Conservation (phyloP, 805 yeast genomes). For the Saturnispora saitoi region DNA sequence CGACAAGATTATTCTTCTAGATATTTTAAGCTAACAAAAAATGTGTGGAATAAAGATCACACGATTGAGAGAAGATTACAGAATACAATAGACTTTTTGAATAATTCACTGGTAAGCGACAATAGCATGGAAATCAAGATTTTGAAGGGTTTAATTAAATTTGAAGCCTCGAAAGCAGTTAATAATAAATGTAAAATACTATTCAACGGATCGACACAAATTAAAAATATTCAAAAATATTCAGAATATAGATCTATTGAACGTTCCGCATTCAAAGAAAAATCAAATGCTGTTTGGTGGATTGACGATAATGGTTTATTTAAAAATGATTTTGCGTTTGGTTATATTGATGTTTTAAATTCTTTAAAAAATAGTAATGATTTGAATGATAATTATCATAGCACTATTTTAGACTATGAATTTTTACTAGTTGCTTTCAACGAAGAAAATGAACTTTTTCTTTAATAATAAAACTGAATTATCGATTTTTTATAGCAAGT, state of each 20-base stretch:
- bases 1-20: conserved; percentile 1
- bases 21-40: not conserved
- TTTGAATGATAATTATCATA: not conserved
- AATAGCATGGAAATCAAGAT: not conserved
- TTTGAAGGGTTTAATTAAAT: conserved; percentile 1
- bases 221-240: not conserved
- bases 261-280: not conserved
- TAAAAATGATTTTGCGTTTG: conserved; percentile 3
- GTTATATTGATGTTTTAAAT: conserved; percentile 2
- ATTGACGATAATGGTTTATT: not conserved
- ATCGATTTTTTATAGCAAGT: too few species aligned
- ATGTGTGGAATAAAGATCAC: not conserved
- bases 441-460: conserved; percentile 4
- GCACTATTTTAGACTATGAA: conserved; percentile 2
- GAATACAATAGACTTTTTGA: conserved; percentile 3
- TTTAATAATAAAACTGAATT: not conserved
- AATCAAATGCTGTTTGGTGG: not conserved
- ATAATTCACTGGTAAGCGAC: not conserved
- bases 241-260: not conserved
- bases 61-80: not conserved
- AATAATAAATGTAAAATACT: not conserved
- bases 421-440: conserved; percentile 1
- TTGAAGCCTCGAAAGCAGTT: conserved; percentile 4
- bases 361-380: not conserved
- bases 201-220: not conserved